Conservation (phyloP, 345 rosid species). For the Hypericum perforatum region DNA sequence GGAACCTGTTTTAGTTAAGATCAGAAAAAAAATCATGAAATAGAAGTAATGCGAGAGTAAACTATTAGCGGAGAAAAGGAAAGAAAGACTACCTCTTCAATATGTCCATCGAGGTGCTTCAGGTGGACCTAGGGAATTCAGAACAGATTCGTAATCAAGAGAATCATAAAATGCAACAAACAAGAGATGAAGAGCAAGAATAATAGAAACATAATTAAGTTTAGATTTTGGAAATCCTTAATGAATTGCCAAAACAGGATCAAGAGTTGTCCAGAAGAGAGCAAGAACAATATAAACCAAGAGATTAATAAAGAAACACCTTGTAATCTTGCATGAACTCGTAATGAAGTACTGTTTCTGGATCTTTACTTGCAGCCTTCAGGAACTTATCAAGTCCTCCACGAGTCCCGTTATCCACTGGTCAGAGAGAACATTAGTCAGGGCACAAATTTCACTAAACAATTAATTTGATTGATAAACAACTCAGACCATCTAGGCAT, state of each 20-base stretch:
- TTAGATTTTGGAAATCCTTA: not conserved
- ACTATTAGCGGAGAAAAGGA: conserved; percentile 6
- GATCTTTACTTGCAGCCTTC: conserved; percentile 82
- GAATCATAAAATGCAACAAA: conserved; percentile 4
- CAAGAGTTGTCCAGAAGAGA: no score
- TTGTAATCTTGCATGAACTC: conserved; percentile 99
- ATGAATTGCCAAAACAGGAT: no score
- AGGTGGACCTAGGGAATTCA: conserved; percentile 58
- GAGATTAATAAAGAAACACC: conserved; percentile 31
- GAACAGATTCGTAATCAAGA: conserved; percentile 10
- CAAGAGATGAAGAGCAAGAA: not conserved
- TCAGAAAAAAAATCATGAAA: conserved; percentile 29
- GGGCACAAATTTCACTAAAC: not conserved
- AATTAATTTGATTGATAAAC: not conserved
- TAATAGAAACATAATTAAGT: not conserved
- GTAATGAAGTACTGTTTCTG: conserved; percentile 89
- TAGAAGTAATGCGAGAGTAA: conserved; percentile 18
- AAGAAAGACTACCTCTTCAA: conserved; percentile 60
- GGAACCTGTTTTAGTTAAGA: conserved; percentile 79
- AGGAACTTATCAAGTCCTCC: conserved; percentile 92
- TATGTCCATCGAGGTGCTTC: conserved; percentile 92
- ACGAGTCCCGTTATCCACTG: conserved; percentile 95
- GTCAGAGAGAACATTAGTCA: conserved; percentile 12
- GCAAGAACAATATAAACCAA: not conserved
- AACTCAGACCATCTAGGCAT: no score